These are phyloP conservation scores for Microcyclospora tardicrescens DNA, from an alignment of 2,329 filamentous ascomycete genomes.

Conservation along the genomic window DNA sequence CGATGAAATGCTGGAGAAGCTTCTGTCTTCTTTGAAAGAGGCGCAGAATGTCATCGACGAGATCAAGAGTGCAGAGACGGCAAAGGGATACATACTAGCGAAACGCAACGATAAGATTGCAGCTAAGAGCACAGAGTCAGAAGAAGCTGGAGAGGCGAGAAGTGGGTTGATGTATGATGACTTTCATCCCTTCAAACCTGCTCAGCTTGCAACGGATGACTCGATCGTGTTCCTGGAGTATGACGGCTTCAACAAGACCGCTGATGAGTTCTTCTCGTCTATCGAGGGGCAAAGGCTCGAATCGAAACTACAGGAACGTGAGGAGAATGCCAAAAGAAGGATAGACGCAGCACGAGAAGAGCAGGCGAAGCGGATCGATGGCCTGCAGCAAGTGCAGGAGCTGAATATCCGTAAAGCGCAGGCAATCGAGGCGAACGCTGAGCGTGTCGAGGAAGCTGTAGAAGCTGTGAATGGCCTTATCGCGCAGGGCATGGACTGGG, in stretches of 20 bases:
- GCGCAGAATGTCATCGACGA: slow-evolving; percentile 57
- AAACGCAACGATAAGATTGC: slow-evolving; percentile 33
- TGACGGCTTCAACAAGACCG: slow-evolving; percentile 78
- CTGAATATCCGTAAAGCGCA: slow-evolving; percentile 78
- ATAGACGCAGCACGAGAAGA: slow-evolving; percentile 73
- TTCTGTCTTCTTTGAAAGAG: slow-evolving; percentile 56
- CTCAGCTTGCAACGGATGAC: slow-evolving; percentile 59
- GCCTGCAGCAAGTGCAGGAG: slow-evolving; percentile 66
- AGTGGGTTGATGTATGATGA: slow-evolving; percentile 66
- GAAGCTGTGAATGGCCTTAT: slow-evolving; percentile 88
- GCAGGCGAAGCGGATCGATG: slow-evolving; percentile 73
- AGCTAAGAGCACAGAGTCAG: slow-evolving; percentile 2
- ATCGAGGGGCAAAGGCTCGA: slow-evolving; percentile 88
- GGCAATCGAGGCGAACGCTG: slow-evolving; percentile 80
- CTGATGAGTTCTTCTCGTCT: slow-evolving; percentile 95
- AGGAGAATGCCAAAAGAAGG: slow-evolving; percentile 69
- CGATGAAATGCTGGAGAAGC: slow-evolving; percentile 48
- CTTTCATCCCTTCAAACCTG: slow-evolving; percentile 82
- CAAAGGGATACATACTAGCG: slow-evolving; percentile 80
- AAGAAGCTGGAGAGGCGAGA: slow-evolving; percentile 23
- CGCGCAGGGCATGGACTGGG: slow-evolving; percentile 93
- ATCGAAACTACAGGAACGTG: slow-evolving; percentile 67
- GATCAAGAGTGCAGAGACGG: slow-evolving; percentile 51
- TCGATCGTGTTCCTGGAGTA: slow-evolving; percentile 59
- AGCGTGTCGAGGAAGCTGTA: slow-evolving; percentile 83